Base-by-base conservation (phyloP, 441 rosid genomes). In the Gossypium aridum region DNA sequence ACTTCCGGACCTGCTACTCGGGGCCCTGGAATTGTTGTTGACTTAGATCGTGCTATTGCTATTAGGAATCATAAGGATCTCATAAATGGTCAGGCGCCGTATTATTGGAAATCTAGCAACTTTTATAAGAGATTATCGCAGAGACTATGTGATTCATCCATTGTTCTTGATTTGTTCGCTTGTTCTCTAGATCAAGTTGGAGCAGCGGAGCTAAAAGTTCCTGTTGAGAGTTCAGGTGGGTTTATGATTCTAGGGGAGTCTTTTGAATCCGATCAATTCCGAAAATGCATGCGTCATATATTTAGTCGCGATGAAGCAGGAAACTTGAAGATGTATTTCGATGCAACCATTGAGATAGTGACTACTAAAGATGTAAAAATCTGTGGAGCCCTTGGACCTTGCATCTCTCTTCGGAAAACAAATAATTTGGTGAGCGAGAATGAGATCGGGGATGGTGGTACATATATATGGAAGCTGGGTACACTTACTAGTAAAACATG, bases 151-250 rank as follows among this genome's bases (percentile, higher is more conserved):
- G 87, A 89, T 86, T 83, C 84, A 6, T 88, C 97, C 20, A 74
- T 83, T 62, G 87, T 82, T 84, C 93, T 94, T 26, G 98, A 94
- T 85, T 77, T 94, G 79, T 92, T 92, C 65, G 98, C 98, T 67
- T 94, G 96, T 78, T 90, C 96, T 78, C 97, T 92, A 71, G 99
- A 94, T 85, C 97, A 94, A 85, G 90, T 91, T 49, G 99, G 99
- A 75, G 91, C 83, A 37, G 93, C 93, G 0, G 98, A 94, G 79
- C 71, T 94, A 20, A 94, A 86, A 81, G 67, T 68, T 0, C 88
- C 94, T 3, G 89, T 94, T 76, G 96, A 94, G 82, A 83, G 80
- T 67, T 94, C 97, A 0, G 96, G 98, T 67, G 99, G 99, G 61
- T 92, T 90, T 85, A 86, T 95, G 85, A 79, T 92, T 85, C 78